These are phyloP conservation scores for Solanum commersonii DNA, from an alignment of 257 asterid species.

Conservation along the genomic window DNA sequence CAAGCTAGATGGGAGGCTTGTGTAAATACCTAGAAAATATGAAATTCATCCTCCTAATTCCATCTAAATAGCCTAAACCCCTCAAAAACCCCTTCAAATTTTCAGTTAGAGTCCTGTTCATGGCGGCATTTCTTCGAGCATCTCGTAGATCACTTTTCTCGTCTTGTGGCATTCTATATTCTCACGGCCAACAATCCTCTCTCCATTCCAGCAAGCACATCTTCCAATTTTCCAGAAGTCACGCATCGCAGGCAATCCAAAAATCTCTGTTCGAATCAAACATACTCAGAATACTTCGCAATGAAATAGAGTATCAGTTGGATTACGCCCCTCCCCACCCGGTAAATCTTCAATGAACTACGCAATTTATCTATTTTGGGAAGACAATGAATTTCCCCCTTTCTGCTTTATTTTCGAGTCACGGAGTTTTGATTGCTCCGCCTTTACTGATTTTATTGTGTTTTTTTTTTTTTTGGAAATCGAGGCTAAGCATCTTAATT, in stretches of 20 bases:
- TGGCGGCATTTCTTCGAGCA: slow-evolving; percentile 5
- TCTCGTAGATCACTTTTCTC: not conserved
- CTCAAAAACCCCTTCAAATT: not conserved
- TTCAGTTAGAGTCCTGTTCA: not conserved
- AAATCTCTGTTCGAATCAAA: slow-evolving; percentile 1
- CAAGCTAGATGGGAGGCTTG: not conserved
- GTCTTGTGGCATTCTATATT: not conserved
- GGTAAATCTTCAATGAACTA: not conserved
- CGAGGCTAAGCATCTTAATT: not conserved
- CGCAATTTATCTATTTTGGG: not conserved
- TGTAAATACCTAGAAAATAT: not conserved
- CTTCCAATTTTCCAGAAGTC: not conserved
- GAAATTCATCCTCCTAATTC: not conserved
- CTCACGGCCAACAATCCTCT: not conserved
- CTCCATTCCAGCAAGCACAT: not conserved
- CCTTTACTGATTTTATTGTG: not conserved
- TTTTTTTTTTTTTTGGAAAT: not conserved
- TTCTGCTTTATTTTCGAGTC: not conserved
- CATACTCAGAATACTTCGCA: slow-evolving; percentile 6
- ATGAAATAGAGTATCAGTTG: slow-evolving; percentile 4
- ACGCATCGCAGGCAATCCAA: not conserved
- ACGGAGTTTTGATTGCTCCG: not conserved
- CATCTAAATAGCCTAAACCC: not conserved
- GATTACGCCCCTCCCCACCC: slow-evolving; percentile 7
- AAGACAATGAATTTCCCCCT: not conserved